Base-by-base conservation (phyloP, 139 green algal genomes). In the Pseudopediastrum boryanum region DNA sequence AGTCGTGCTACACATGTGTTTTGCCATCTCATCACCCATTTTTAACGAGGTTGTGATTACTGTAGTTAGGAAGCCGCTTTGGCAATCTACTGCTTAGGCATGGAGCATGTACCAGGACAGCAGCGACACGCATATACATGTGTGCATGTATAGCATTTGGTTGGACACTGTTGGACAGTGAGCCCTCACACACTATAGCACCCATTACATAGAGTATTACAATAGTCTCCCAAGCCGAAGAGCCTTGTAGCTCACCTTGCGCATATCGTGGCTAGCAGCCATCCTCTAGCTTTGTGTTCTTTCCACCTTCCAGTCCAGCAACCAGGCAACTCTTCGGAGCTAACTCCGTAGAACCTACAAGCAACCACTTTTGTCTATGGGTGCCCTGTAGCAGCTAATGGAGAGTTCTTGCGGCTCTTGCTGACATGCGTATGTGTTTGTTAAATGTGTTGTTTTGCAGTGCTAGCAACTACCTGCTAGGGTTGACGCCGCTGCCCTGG, bases 391-490 rank as follows among this genome's bases (percentile, higher is more conserved):
- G 25, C 56, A 31, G 25, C 56, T 65, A 10, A 8, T 19, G 56
- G 7, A 46, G 2, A n/a, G 64, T 36, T 71, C 39, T 10, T 56
- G 36, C 64, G 29, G 12, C 39, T 25, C 31, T 33, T 36, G 59
- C 54, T 27, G 10, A 6, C 54, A 21, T 63, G 54, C 12, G 54
- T 31, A 38, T 23, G 51, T 62, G 4, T 23, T 62, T 51, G 36
- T 33, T 9, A 48, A 25, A 2, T 39, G 12, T 71, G 63, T 6
- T 75, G 66, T 59, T 79, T n/a, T 89, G 87, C 83, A 93, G 86
- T 61, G 92, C 91, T 42, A 89, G 61, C 81, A 97, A 95, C 82
- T 97, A 97, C 82, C 59, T 97, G 72, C 67, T 97, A 41, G 93
- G 92, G 31, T 59, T 96, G 29, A 93, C 89, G 3, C 90, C 93